Evolutionary conservation across 1,139 yeast species (phyloP), one percentile per base, ranked within the genome.

Genomic region (Suhomyces bribrorum): DNA sequence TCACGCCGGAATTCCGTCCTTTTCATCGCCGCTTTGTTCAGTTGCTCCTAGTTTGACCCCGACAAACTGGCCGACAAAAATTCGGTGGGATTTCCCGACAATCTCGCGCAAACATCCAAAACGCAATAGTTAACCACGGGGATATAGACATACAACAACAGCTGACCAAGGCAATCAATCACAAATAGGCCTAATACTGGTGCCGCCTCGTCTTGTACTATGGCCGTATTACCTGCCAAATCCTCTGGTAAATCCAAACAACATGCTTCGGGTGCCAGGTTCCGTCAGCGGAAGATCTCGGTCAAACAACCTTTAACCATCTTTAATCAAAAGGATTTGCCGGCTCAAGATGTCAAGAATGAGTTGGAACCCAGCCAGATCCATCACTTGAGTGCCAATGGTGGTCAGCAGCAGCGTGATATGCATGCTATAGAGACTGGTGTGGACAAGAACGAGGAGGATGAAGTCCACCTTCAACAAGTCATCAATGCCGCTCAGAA

Each of bases 401-500:
- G 52, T 33, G 13, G 43, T 41, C 84, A 80, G 44, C 79, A 76
- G 52, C 96, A 86, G 56, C 79, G 97, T 37, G 97, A 90, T 48
- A 64, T 87, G 20, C 90, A 88, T 54, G 88, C 88, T 43, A 80
- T 92, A 34, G 99, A 92, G 54, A 92, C 98, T 5, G 99, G 99
- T 62, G 98, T 92, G 35, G 99, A 92, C 59, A 92, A 94, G 60
- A 89, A 88, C 52, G 99, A 92, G 62, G 98, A 92, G 63, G 95
- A 88, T 57, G 98, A 92, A 63, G 95, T 87, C 37, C 98, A 92
- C 76, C 74, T 92, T 48, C 96, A 90, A 61, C 90, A 86, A 46
- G 97, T 92, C 31, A 84, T 86, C 46, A 79, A 81, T 59, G 89
- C 92, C 3, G 81, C 88, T 3, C 81, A 79, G 44, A 76, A 83